Percentiles rank a stretch among this genome's conserved stretches.
These are phyloP conservation scores for Pseudogymnoascus verrucosus DNA, from an alignment of 2,329 filamentous ascomycete species.

Conservation along the genomic window DNA sequence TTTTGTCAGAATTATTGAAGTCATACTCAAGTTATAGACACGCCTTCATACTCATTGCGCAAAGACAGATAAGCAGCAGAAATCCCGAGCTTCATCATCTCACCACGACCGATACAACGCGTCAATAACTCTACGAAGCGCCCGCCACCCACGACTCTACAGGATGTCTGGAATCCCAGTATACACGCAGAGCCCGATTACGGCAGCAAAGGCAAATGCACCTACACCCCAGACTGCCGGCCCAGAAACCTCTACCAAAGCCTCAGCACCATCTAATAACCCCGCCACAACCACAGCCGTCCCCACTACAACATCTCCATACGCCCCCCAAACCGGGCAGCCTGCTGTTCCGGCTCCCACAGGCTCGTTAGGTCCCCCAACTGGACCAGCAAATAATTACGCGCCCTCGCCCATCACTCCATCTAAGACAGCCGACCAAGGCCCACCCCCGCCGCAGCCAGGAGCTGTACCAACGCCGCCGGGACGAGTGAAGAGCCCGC, in stretches of 20 bases:
- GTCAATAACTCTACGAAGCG: not conserved
- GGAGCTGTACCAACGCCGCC: slow-evolving; percentile 44
- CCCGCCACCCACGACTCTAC: slow-evolving; percentile 4
- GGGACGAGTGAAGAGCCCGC: slow-evolving; percentile 23
- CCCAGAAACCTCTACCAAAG: slow-evolving; percentile 19
- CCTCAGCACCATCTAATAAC: slow-evolving; percentile 16
- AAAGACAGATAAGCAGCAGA: not conserved
- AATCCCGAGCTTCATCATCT: not conserved
- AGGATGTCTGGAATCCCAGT: slow-evolving; percentile 55
- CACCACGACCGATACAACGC: not conserved
- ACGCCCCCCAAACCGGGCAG: slow-evolving; percentile 41
- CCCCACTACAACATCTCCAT: slow-evolving; percentile 23
- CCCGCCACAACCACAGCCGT: slow-evolving; percentile 25
- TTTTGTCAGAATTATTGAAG: not conserved
- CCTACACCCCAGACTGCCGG: slow-evolving; percentile 38
- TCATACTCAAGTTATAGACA: not conserved
- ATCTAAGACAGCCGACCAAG: slow-evolving; percentile 30
- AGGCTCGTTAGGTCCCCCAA: not conserved
- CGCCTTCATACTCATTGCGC: not conserved
- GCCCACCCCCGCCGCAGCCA: slow-evolving; percentile 49
- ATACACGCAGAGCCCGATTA: slow-evolving; percentile 52
- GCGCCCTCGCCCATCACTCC: slow-evolving; percentile 36
- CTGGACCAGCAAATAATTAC: slow-evolving; percentile 27
- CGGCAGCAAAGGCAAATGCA: slow-evolving; percentile 44
- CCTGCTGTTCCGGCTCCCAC: slow-evolving; percentile 36